These are phyloP conservation scores for Stagonosporopsis cucurbitacearum DNA, from an alignment of 2,329 filamentous ascomycete genomes.

Conservation along the genomic window DNA sequence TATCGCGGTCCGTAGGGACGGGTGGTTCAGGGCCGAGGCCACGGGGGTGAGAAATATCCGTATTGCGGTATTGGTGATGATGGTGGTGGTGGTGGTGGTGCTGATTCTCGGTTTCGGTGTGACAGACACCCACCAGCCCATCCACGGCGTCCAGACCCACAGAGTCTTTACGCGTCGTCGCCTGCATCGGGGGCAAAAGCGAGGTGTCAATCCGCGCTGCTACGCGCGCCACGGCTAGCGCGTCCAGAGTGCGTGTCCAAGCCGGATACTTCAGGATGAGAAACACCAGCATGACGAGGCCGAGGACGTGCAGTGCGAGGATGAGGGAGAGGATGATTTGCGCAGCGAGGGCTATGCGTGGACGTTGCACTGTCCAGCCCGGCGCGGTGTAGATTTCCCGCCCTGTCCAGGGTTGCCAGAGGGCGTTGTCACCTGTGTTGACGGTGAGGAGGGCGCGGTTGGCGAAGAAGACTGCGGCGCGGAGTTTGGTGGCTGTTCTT, in stretches of 20 bases:
- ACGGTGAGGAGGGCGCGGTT: neutral
- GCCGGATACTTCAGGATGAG: conserved; percentile 2
- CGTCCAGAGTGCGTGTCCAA: conserved; percentile 14
- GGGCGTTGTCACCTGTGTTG: neutral
- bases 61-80: too few species aligned
- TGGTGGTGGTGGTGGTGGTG: too few species aligned
- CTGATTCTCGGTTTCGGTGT: neutral
- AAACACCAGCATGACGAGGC: neutral
- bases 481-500: neutral
- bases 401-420: neutral
- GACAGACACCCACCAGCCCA: neutral
- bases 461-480: neutral
- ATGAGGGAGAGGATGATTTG: conserved; percentile 1
- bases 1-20: neutral
- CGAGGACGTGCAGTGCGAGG: neutral
- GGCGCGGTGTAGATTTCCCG: conserved; percentile 4
- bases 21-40: too few species aligned
- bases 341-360: neutral
- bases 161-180: neutral
- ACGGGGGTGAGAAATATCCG: too few species aligned
- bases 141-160: neutral
- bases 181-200: neutral
- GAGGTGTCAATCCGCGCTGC: neutral
- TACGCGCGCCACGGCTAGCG: conserved; percentile 15
- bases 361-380: neutral